Conservation (phyloP, 257 asterid genomes). For the Ilex asprella region DNA sequence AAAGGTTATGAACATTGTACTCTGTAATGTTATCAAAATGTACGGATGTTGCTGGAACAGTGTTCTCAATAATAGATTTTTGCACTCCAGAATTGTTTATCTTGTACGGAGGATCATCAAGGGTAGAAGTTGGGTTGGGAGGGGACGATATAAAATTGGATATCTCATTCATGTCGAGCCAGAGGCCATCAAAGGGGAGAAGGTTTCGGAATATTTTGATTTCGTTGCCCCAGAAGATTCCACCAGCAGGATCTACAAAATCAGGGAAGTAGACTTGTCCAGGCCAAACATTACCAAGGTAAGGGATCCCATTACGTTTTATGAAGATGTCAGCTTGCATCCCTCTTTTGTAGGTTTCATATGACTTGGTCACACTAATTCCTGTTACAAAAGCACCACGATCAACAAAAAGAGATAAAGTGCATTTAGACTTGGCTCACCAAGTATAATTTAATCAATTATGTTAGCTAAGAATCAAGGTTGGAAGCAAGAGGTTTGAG, state of each 20-base stretch:
- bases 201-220: constrained; percentile 43
- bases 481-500: no score
- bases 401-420: background rate
- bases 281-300: constrained; percentile 85
- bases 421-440: no score
- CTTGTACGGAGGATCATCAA: constrained; percentile 80
- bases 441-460: no score
- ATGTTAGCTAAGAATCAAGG: no score
- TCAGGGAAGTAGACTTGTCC: constrained; percentile 79
- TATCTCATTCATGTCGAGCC: constrained; percentile 94
- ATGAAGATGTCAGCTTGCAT: constrained; percentile 60
- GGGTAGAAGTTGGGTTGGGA: constrained; percentile 44
- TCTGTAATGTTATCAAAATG: constrained; percentile 59
- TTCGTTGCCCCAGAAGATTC: constrained; percentile 62
- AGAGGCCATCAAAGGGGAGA: constrained; percentile 73
- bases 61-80: constrained; percentile 37
- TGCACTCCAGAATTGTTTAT: constrained; percentile 55
- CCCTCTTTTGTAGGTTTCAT: constrained; percentile 66
- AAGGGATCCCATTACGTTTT: constrained; percentile 60
- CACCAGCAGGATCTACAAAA: constrained; percentile 52
- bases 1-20: constrained; percentile 72
- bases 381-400: constrained; percentile 31
- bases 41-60: constrained; percentile 60
- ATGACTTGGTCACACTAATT: constrained; percentile 54
- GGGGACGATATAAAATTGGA: constrained; percentile 72